phyloP scores from a whole-genome alignment of 164 flowering plant genomes.

The Umbilicus rupestris region DNA sequence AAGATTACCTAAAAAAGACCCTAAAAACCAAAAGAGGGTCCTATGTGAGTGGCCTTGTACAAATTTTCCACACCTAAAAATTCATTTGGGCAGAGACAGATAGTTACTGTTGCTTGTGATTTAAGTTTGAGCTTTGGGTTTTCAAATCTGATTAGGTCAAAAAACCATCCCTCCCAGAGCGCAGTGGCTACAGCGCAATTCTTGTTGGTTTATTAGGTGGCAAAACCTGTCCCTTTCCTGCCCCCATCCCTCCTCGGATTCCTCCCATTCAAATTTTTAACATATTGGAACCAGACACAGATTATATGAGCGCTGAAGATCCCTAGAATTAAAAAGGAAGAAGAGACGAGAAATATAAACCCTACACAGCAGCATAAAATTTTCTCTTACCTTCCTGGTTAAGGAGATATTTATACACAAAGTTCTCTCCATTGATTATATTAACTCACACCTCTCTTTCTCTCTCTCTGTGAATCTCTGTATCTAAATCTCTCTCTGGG shows the following conservation, averaged over 20 bases:
- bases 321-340: too few species aligned
- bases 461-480: neutral
- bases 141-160: too few species aligned
- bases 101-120: too few species aligned
- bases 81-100: too few species aligned
- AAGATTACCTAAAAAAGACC: neutral
- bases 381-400: neutral
- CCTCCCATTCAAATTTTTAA: constrained; percentile 7
- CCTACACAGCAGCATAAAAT: too few species aligned
- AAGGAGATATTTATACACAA: neutral
- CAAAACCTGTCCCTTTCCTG: constrained; percentile 57
- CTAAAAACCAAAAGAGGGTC: neutral
- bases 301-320: too few species aligned
- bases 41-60: neutral
- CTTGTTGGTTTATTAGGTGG: constrained; percentile 75
- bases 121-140: too few species aligned
- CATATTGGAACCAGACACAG: too few species aligned
- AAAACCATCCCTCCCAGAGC: too few species aligned
- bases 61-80: constrained; percentile 4
- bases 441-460: neutral
- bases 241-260: too few species aligned
- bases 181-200: too few species aligned
- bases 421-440: neutral
- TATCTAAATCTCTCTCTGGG: neutral
- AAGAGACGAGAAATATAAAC: too few species aligned